Percentiles rank a stretch among this genome's conserved stretches.
phyloP scores from a whole-genome alignment of 768 basidiomycete species.

The Naganishia onofrii region DNA sequence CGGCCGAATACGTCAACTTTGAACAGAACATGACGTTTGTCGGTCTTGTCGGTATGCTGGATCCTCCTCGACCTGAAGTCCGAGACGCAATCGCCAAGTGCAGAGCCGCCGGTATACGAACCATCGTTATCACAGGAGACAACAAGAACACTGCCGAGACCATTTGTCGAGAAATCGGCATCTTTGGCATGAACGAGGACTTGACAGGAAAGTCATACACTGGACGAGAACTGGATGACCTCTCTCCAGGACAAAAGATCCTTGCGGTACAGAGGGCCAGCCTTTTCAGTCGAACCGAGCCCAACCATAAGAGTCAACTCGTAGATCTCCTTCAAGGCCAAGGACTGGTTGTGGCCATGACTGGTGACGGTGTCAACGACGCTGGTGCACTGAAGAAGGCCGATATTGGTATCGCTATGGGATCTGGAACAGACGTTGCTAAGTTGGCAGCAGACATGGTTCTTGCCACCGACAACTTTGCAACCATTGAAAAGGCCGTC shows the following conservation, averaged over 20 bases:
- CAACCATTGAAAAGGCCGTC: slow-evolving; percentile 91
- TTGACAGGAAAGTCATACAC: slow-evolving; percentile 94
- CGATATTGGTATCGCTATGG: slow-evolving; percentile 98
- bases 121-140: slow-evolving; percentile 96
- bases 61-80: slow-evolving; percentile 94
- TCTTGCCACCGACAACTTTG: slow-evolving; percentile 73
- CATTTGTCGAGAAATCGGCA: slow-evolving; percentile 92
- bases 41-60: slow-evolving; percentile 94
- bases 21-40: slow-evolving; percentile 91
- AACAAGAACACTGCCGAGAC: slow-evolving; percentile 97
- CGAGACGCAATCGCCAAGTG: slow-evolving; percentile 81
- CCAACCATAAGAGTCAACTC: slow-evolving; percentile 87
- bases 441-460: slow-evolving; percentile 99
- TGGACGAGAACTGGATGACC: slow-evolving; percentile 80
- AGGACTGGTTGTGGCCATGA: slow-evolving; percentile 95
- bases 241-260: slow-evolving; percentile 76
- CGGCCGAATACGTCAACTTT: slow-evolving; percentile 80
- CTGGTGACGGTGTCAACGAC: slow-evolving; percentile 97
- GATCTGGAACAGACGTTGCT: slow-evolving; percentile 96
- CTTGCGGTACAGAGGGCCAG: slow-evolving; percentile 80
- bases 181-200: slow-evolving; percentile 82
- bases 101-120: slow-evolving; percentile 85
- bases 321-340: slow-evolving; percentile 89
- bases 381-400: slow-evolving; percentile 95
- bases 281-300: slow-evolving; percentile 90